Conservation (phyloP, 129 eudicot species). For the Calendula officinalis region DNA sequence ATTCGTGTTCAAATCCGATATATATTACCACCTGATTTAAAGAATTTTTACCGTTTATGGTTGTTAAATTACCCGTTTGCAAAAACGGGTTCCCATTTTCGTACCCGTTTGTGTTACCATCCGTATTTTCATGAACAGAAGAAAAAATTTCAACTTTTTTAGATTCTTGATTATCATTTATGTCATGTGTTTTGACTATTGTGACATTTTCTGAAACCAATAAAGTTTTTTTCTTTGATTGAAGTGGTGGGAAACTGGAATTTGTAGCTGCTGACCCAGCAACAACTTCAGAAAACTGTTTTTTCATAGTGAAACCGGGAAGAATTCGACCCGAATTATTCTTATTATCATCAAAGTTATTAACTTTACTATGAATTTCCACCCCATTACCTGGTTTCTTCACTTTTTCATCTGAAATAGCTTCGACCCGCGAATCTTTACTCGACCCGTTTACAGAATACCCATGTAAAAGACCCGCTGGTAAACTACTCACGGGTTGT, state of each 20-base stretch:
- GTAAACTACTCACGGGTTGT: slow-evolving; percentile 1
- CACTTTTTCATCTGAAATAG: slow-evolving; percentile 29
- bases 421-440: slow-evolving; percentile 32
- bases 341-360: slow-evolving; percentile 35
- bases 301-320: slow-evolving; percentile 65
- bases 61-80: slow-evolving; percentile 42
- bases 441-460: slow-evolving; percentile 25
- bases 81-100: slow-evolving; percentile 38
- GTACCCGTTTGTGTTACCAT: slow-evolving; percentile 9
- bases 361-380: slow-evolving; percentile 32
- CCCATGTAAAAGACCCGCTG: slow-evolving; percentile 26
- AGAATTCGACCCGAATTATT: slow-evolving; percentile 36
- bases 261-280: slow-evolving; percentile 66
- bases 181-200: slow-evolving; percentile 33
- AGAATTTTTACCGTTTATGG: slow-evolving; percentile 26
- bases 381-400: slow-evolving; percentile 45
- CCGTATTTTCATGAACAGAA: slow-evolving; percentile 28
- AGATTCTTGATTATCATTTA: slow-evolving; percentile 34
- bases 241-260: slow-evolving; percentile 84
- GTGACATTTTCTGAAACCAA: slow-evolving; percentile 41
- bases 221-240: slow-evolving; percentile 43
- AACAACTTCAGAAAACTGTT: slow-evolving; percentile 92
- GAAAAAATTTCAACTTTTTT: slow-evolving; percentile 30
- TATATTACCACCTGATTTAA: slow-evolving; percentile 45
- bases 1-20: slow-evolving; percentile 91